Evolutionary conservation across 129 eudicot genomes (phyloP).

Genomic region (Rutidosis leptorrhynchoides): DNA sequence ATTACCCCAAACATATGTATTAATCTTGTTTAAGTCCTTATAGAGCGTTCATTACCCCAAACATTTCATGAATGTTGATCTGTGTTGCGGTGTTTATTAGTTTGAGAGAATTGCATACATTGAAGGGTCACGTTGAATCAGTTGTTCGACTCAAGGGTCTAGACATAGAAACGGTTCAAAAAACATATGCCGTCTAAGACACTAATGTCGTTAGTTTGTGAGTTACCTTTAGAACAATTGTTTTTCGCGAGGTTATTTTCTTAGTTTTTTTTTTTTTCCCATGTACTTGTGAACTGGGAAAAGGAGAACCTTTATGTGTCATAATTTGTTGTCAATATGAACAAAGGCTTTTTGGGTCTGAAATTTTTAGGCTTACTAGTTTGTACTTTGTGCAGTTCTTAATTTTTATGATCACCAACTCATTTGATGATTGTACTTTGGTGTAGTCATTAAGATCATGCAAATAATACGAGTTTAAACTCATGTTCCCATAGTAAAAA

Average conservation of each 20-base stretch:
- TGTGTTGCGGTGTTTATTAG: constrained; percentile 38
- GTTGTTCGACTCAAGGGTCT: constrained; percentile 96
- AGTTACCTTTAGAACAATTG: constrained; percentile 21
- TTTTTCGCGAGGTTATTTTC: constrained; percentile 20
- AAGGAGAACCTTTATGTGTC: constrained; percentile 29
- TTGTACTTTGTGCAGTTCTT: background rate
- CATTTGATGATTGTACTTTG: background rate
- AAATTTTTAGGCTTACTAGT: constrained; percentile 5
- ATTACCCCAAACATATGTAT: too few relatives aligned
- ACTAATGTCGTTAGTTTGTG: constrained; percentile 13
- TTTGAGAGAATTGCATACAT: constrained; percentile 82
- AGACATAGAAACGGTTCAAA: constrained; percentile 91
- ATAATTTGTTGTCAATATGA: constrained; percentile 42
- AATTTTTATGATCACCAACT: background rate
- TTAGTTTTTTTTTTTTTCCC: constrained; percentile 24
- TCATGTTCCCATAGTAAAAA: too few relatives aligned
- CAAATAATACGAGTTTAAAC: too few relatives aligned
- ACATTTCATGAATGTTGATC: background rate
- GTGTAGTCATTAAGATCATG: background rate
- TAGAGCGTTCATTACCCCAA: background rate
- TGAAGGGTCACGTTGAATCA: constrained; percentile 96
- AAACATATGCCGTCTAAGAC: constrained; percentile 87
- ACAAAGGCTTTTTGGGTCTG: constrained; percentile 28
- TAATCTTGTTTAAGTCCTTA: background rate
- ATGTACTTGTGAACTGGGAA: constrained; percentile 33